Evolutionary conservation across 208 protist species (phyloP).

Genomic region (Crithidia brevicula): DNA sequence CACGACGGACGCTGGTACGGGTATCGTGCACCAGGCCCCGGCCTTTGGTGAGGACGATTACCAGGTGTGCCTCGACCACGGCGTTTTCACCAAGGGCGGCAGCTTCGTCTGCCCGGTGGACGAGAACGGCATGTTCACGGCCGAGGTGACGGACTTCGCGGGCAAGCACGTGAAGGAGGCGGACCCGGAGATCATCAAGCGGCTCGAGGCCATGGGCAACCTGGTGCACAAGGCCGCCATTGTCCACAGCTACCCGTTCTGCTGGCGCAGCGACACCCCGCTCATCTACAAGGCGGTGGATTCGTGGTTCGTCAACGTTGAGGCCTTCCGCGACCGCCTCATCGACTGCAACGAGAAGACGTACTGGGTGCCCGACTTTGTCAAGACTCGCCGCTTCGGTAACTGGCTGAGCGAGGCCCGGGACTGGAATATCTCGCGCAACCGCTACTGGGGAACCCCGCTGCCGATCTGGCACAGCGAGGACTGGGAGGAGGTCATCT

Average conservation of each 20-base stretch:
- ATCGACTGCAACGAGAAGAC: slow-evolving; percentile 95
- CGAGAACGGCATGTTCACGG: slow-evolving; percentile 96
- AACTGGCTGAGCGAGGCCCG: slow-evolving; percentile 99
- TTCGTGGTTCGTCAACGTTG: slow-evolving; percentile 99
- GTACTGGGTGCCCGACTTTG: slow-evolving; percentile 98
- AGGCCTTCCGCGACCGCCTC: slow-evolving; percentile 95
- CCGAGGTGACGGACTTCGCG: slow-evolving; percentile 95
- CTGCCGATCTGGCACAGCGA: slow-evolving; percentile 99
- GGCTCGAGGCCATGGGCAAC: slow-evolving; percentile 92
- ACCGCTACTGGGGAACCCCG: slow-evolving; percentile 99
- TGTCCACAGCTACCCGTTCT: slow-evolving; percentile 99
- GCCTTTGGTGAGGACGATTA: slow-evolving; percentile 99
- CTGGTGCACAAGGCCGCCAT: slow-evolving; percentile 92
- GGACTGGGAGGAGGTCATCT: slow-evolving; percentile 96
- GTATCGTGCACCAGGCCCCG: slow-evolving; percentile 99
- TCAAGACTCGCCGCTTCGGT: slow-evolving; percentile 98
- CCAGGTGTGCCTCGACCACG: slow-evolving; percentile 93
- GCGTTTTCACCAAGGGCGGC: slow-evolving; percentile 92
- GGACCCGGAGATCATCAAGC: slow-evolving; percentile 95
- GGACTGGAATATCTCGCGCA: slow-evolving; percentile 99
- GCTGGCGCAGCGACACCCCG: slow-evolving; percentile 99
- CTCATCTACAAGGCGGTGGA: slow-evolving; percentile 98
- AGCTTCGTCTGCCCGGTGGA: slow-evolving; percentile 98
- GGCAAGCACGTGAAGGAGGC: slow-evolving; percentile 98
- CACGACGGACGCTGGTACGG: slow-evolving; percentile 97